phyloP scores from a whole-genome alignment of 108 stramenopile genomes.

The Nitzschia sp. region DNA sequence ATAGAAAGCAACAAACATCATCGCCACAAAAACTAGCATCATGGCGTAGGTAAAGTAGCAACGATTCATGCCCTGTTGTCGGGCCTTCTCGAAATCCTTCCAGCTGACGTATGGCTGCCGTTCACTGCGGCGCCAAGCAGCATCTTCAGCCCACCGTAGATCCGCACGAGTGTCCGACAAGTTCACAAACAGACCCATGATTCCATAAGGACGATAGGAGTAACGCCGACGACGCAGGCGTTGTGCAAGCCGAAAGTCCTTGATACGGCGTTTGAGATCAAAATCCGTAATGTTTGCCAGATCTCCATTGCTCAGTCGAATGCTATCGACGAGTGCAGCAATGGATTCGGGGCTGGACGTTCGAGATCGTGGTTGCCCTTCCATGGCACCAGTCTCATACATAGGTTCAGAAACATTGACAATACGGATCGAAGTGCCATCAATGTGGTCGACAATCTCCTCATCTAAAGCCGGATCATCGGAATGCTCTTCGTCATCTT shows the following conservation, averaged over 20 bases:
- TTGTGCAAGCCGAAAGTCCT: conserved; percentile 81
- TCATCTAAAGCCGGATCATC: neutral
- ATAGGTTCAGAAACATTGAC: conserved; percentile 8
- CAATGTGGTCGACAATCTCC: neutral
- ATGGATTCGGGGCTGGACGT: conserved; percentile 1
- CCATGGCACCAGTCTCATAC: neutral
- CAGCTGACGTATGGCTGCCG: conserved; percentile 74
- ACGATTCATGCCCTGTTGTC: conserved; percentile 28
- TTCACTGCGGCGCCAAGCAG: conserved; percentile 71
- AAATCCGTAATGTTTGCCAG: conserved; percentile 1
- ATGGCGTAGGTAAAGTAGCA: conserved; percentile 25
- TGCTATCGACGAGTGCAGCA: conserved; percentile 3
- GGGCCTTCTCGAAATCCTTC: conserved; percentile 70
- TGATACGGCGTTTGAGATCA: conserved; percentile 44
- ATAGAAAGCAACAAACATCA: conserved; percentile 54
- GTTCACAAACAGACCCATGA: conserved; percentile 59
- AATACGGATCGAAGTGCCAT: neutral
- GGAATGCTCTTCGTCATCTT: neutral
- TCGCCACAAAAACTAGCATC: conserved; percentile 36
- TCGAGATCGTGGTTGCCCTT: neutral
- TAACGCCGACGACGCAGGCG: conserved; percentile 60
- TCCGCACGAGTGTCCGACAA: conserved; percentile 72
- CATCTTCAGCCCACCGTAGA: conserved; percentile 89
- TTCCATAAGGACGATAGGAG: conserved; percentile 55
- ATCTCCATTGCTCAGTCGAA: conserved; percentile 7